Evolutionary conservation across 768 basidiomycete genomes (phyloP).

Genomic region (Tylopilus vinaceipallidus): DNA sequence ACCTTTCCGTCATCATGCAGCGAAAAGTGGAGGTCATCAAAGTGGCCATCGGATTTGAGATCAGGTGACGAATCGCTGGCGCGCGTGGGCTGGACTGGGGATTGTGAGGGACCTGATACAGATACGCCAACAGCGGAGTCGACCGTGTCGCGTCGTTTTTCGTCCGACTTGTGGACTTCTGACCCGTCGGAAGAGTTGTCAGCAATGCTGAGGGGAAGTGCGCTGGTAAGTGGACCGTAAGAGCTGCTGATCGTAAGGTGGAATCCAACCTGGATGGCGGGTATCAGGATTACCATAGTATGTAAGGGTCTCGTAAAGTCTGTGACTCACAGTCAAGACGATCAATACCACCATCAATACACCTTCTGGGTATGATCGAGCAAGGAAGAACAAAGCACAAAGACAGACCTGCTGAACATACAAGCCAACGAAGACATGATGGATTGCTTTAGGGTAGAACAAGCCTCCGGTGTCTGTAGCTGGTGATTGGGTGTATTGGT

Average conservation of each 20-base stretch:
- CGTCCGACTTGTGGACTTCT: slow-evolving; percentile 14
- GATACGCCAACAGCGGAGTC: slow-evolving; percentile 13
- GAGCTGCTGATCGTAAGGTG: slow-evolving; percentile 74
- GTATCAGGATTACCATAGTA: no score
- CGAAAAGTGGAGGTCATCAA: slow-evolving; percentile 24
- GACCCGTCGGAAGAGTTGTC: slow-evolving; percentile 52
- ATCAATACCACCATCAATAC: slow-evolving; percentile 85
- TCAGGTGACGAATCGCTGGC: slow-evolving; percentile 4
- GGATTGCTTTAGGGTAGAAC: slow-evolving; percentile 94
- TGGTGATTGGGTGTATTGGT: slow-evolving; percentile 68
- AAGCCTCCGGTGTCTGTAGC: slow-evolving; percentile 83
- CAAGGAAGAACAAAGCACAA: slow-evolving; percentile 88
- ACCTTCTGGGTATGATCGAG: slow-evolving; percentile 62
- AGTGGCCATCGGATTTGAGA: slow-evolving; percentile 2
- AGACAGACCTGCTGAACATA: slow-evolving; percentile 90
- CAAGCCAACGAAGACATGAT: slow-evolving; percentile 90
- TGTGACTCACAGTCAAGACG: slow-evolving; percentile 63
- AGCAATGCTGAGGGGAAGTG: slow-evolving; percentile 78
- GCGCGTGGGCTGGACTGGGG: background rate
- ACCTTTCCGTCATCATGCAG: slow-evolving; percentile 25
- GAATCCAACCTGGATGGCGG: slow-evolving; percentile 60
- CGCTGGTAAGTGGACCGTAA: slow-evolving; percentile 71
- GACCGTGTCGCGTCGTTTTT: slow-evolving; percentile 13
- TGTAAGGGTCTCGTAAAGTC: background rate
- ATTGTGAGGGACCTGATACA: background rate